Conservation (phyloP, 768 basidiomycete species). For the Lyophyllum atratum region DNA sequence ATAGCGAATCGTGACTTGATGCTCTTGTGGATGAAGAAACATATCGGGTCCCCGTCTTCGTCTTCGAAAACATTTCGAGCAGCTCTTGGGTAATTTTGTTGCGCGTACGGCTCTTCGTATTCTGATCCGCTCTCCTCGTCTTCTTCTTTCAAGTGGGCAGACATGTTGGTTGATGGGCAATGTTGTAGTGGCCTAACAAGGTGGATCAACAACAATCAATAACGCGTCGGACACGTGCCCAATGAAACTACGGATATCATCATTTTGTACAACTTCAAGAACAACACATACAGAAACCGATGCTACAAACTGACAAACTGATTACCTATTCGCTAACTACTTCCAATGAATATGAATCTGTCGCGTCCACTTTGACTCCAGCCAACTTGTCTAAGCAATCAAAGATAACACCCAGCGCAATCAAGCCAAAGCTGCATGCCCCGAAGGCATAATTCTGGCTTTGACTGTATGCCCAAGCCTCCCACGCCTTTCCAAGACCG, state of each 20-base stretch:
- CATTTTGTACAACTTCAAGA: no score
- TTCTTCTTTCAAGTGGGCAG: neutral
- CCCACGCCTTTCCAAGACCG: conserved; percentile 59
- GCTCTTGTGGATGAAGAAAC: conserved; percentile 36
- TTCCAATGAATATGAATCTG: neutral
- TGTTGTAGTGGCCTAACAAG: no score
- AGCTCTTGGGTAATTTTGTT: neutral
- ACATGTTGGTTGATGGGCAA: neutral
- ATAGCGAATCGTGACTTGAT: conserved; percentile 22
- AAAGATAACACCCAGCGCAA: conserved; percentile 60
- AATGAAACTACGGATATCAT: no score
- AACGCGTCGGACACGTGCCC: neutral
- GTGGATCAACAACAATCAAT: neutral
- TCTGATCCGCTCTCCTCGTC: conserved; percentile 16
- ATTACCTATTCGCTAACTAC: neutral
- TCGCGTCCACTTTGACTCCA: neutral
- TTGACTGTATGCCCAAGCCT: conserved; percentile 61
- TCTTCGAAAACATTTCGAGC: conserved; percentile 20
- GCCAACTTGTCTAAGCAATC: conserved; percentile 49
- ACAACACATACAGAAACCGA: no score
- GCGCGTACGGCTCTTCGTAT: neutral
- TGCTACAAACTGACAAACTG: neutral
- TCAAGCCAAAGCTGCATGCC: conserved; percentile 66
- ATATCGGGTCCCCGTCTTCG: conserved; percentile 25
- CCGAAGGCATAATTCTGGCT: conserved; percentile 44